Evolutionary conservation across 2,329 filamentous ascomycete genomes (phyloP), one percentile per base, ranked within the genome.

Genomic region (Talaromyces islandicus): DNA sequence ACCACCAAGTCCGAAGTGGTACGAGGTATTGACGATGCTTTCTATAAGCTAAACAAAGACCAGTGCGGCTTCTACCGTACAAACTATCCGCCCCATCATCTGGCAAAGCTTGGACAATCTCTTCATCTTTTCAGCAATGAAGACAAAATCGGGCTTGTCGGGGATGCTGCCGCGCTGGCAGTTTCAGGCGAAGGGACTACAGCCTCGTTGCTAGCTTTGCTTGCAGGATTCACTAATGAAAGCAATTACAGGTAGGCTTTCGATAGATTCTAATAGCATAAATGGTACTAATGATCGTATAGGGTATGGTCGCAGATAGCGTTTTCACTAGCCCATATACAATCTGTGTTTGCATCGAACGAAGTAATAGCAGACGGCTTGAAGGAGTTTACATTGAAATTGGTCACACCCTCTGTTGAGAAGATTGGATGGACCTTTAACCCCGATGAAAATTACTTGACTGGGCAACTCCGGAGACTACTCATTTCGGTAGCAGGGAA

Each of bases 11-110:
- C 90, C 67, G 87, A 91, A 59, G 92, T 86, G 12, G 84, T 97
- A 60, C 81, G 83, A 55, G 73, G 70, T 30, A 64, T 79, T 54
- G 87, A 88, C 62, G 80, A 96, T 60, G 85, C 91, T 43, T 97
- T 96, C 74, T 99, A 97, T 79, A 95, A 96, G 79, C 81, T 99
- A 69, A 99, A 99, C 80, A 87, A 88, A 62, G 86, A 93, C 59
- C 89, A 93, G 61, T 92, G 88, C 56, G 93, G 92, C 27, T 97
- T 90, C 76, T 97, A 95, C 78, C 86, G 92, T 63, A 94, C 93
- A 54, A 96, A 96, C 76, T 96, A 97, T 71, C 91, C 94, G 5
- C 87, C 91, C n/a, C 81, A 85, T 64, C 87, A 93, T 54, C 83
- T 99, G 46, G 85, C 84, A 43, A 91, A 91, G 77, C 86, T 99